These are phyloP conservation scores for Henningerozyma blattae DNA, from an alignment of 805 yeast genomes.

Conservation along the genomic window DNA sequence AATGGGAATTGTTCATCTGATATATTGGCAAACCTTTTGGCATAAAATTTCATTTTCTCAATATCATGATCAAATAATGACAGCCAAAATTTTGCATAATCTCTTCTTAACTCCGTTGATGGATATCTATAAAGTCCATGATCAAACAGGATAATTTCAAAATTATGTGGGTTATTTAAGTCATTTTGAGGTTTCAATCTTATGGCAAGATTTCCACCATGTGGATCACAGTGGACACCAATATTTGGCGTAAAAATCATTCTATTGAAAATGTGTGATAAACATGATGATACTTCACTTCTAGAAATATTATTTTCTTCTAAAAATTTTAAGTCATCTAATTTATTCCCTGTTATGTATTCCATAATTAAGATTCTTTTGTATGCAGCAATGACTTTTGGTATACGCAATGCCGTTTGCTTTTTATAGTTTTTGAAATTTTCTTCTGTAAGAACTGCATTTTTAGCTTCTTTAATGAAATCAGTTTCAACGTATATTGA, in stretches of 20 bases:
- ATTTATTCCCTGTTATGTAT: conserved; percentile 65
- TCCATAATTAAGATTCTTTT: conserved; percentile 80
- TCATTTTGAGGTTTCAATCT: conserved; percentile 27
- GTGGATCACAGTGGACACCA: conserved; percentile 95
- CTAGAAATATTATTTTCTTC: conserved; percentile 54
- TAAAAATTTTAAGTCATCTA: conserved; percentile 63
- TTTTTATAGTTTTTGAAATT: conserved; percentile 45
- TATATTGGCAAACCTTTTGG: conserved; percentile 69
- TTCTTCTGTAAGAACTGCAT: conserved; percentile 57
- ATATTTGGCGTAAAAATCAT: conserved; percentile 94
- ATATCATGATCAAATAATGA: conserved; percentile 66
- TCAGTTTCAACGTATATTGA: conserved; percentile 88
- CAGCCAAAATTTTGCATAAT: conserved; percentile 88
- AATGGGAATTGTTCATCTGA: conserved; percentile 67
- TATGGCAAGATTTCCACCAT: conserved; percentile 91
- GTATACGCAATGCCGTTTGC: conserved; percentile 70
- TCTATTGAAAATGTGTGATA: conserved; percentile 81
- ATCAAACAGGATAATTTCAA: conserved; percentile 85
- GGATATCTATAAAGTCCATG: conserved; percentile 90
- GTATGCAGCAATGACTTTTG: conserved; percentile 53
- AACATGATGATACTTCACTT: conserved; percentile 69
- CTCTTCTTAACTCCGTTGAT: conserved; percentile 60
- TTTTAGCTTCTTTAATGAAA: conserved; percentile 75
- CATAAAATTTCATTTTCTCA: conserved; percentile 56
- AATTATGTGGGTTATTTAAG: conserved; percentile 44